Evolutionary conservation across 225 moss, liverwort and hornwort species (phyloP).

Genomic region (Marchantia polymorpha): DNA sequence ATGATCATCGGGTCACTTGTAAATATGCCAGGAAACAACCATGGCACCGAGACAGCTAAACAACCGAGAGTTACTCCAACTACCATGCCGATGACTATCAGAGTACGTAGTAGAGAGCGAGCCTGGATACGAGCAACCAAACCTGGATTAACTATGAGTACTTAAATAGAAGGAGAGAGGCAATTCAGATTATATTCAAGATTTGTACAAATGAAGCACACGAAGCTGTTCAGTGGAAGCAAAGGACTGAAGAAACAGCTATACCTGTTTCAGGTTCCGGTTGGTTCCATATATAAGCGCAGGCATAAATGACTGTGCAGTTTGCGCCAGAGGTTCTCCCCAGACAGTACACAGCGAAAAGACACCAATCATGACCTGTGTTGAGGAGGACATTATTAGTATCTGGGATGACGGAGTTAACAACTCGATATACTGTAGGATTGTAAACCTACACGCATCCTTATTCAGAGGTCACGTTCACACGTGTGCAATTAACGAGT

Average conservation of each 20-base stretch:
- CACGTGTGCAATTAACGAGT: too few relatives aligned
- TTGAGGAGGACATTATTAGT: conserved; percentile 3
- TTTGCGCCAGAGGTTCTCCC: conserved; percentile 83
- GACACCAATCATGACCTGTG: conserved; percentile 87
- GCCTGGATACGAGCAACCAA: conserved; percentile 41
- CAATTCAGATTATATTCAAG: neutral
- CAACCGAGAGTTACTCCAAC: conserved; percentile 57
- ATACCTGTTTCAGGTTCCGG: conserved; percentile 78
- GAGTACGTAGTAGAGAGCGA: conserved; percentile 60
- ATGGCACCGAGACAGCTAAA: conserved; percentile 66
- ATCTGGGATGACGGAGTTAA: neutral
- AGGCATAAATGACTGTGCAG: conserved; percentile 95
- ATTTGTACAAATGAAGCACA: neutral
- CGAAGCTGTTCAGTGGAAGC: neutral
- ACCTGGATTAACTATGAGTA: neutral
- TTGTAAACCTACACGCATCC: too few relatives aligned
- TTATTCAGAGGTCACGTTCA: too few relatives aligned
- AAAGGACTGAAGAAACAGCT: neutral
- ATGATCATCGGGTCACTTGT: conserved; percentile 69
- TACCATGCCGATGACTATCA: conserved; percentile 62
- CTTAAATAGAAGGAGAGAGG: neutral
- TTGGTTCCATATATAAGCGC: conserved; percentile 68
- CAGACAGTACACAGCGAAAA: conserved; percentile 77
- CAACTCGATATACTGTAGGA: neutral
- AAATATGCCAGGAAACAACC: conserved; percentile 73